phyloP scores from a whole-genome alignment of 768 basidiomycete species.

The Hygrophorus russula region DNA sequence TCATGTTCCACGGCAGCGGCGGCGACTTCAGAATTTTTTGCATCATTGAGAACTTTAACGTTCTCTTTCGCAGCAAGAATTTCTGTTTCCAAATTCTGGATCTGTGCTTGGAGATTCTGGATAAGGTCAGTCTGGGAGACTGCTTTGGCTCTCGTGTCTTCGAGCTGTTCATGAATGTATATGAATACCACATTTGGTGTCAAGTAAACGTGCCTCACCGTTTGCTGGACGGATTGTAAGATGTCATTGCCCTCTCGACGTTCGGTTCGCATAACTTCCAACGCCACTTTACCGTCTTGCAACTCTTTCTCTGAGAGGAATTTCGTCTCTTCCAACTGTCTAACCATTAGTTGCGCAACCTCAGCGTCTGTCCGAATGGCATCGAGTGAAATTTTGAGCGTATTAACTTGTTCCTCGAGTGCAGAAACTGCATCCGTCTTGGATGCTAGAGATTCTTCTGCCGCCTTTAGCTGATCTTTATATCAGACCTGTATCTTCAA shows the following conservation, averaged over 20 bases:
- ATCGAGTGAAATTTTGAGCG: constrained; percentile 39
- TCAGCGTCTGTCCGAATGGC: constrained; percentile 33
- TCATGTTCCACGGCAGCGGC: constrained; percentile 54
- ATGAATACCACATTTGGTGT: background rate
- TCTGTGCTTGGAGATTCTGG: constrained; percentile 35
- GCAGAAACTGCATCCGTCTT: constrained; percentile 39
- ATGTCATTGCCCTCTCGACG: constrained; percentile 20
- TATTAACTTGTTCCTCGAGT: constrained; percentile 42
- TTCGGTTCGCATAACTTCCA: constrained; percentile 25
- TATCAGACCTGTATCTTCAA: constrained; percentile 2
- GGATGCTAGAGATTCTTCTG: constrained; percentile 36
- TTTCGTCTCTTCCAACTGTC: constrained; percentile 40
- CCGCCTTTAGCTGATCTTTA: constrained; percentile 43
- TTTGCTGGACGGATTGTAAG: constrained; percentile 32
- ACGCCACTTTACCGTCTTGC: constrained; percentile 25
- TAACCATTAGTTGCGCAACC: constrained; percentile 30
- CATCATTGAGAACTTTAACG: constrained; percentile 36
- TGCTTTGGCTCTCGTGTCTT: constrained; percentile 29
- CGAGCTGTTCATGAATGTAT: constrained; percentile 30
- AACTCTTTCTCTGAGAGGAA: constrained; percentile 37
- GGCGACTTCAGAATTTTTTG: constrained; percentile 32
- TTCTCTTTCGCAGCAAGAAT: constrained; percentile 38
- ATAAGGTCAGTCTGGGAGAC: constrained; percentile 34
- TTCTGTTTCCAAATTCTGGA: constrained; percentile 39
- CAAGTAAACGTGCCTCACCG: constrained; percentile 29